phyloP scores from a whole-genome alignment of 2,329 filamentous ascomycete genomes.

The Dryadomyces quercivorus region DNA sequence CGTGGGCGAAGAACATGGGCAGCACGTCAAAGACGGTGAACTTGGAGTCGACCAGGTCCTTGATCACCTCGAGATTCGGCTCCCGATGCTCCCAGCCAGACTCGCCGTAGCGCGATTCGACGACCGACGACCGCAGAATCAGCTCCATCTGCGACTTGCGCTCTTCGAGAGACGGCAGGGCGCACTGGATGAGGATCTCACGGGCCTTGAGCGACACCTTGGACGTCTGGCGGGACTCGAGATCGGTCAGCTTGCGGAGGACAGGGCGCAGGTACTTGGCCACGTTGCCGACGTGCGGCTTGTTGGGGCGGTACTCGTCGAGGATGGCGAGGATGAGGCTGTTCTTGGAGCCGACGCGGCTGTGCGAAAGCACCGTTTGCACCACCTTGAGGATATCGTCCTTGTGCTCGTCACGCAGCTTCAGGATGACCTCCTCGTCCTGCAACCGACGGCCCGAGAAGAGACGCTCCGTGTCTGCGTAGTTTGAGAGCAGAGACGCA shows the following conservation, averaged over 20 bases:
- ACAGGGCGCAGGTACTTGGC: constrained; percentile 75
- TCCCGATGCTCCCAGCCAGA: constrained; percentile 93
- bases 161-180: constrained; percentile 91
- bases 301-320: constrained; percentile 90
- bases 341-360: constrained; percentile 85
- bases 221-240: constrained; percentile 72
- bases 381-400: constrained; percentile 79
- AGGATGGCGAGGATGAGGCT: constrained; percentile 83
- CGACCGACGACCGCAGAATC: constrained; percentile 87
- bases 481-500: constrained; percentile 64
- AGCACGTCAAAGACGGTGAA: constrained; percentile 97
- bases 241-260: constrained; percentile 77
- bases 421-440: constrained; percentile 87
- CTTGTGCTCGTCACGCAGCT: constrained; percentile 91
- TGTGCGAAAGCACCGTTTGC: constrained; percentile 85
- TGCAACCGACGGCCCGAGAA: constrained; percentile 78
- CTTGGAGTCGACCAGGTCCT: constrained; percentile 97
- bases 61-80: constrained; percentile 79
- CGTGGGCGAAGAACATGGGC: constrained; percentile 87
- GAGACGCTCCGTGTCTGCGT: constrained; percentile 71
- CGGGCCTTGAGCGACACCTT: constrained; percentile 97
- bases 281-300: constrained; percentile 77
- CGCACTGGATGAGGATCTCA: constrained; percentile 94
- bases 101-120: constrained; percentile 96
- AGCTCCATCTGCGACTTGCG: constrained; percentile 95